Evolutionary conservation across 768 basidiomycete species (phyloP), one percentile per base, ranked within the genome.

Genomic region (Epithele typhae): DNA sequence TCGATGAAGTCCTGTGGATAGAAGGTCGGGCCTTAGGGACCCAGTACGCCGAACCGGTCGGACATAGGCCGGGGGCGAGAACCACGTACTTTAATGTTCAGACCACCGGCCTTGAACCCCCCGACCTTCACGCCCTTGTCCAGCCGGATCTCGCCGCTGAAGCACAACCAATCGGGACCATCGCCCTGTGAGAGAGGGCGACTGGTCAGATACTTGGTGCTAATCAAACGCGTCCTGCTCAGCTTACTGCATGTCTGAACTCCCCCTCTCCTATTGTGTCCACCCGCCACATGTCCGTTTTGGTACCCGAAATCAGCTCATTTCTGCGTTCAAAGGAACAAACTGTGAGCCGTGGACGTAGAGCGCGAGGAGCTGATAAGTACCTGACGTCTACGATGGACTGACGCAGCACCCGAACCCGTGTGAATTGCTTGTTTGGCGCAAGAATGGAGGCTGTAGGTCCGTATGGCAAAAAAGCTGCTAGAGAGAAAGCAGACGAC

Each of bases 221-320:
- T 30, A 30, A 30, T 7, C 14, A 7, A 7, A 14, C 27, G 14
- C 7, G 27, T 7, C 7, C 14, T 7, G 27, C 8, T 12, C 1
- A 15, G 69, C 79, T 24, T 49, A 84, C 83, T 48, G 69, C 66
- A 56, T 75, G 77, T 50, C 61, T 73, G 56, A 88, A 84, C 10
- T 59, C 63, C n/a, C 75, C 84, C 56, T 80, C 77, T 7, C 84
- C 84, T 30, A 86, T 79, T 45, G 66, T 70, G 51, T 81, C 81
- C 1, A 79, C 72, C 46, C 76, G 69, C 83, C 84, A 87, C 19
- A 87, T 87, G 52, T 86, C 80, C 2, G 82, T 74, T 61, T 81
- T 84, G n/a, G 76, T 75, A 1, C 74, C 75, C 8, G 70, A 55
- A 15, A 76, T 55, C 15, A 72, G 48, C 2, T 68, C 57, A 53